Evolutionary conservation across 768 basidiomycete species (phyloP), one percentile per base, ranked within the genome.

Genomic region (Favolaschia claudopus): DNA sequence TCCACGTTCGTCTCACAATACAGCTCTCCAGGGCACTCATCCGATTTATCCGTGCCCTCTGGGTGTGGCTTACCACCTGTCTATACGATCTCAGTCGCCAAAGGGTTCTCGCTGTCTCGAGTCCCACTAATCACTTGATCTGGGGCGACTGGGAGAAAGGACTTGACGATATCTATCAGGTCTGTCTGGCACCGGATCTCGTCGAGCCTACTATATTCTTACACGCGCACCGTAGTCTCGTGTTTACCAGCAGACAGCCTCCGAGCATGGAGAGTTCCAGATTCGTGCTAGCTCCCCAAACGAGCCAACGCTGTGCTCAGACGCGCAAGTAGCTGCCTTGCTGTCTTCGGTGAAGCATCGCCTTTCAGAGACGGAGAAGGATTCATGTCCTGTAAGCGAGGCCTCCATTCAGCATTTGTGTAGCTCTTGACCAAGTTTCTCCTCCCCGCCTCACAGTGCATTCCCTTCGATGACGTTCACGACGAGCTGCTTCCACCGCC

Each of bases 401-500:
- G n/a, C n/a, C n/a, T n/a, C 19, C 7, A 3, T 15, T n/a, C 17
- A 3, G 7, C 24, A 22, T 25, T 9, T 24, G 20, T n/a, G n/a
- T 15, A 25, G 13, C 14, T 32, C n/a, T 5, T 38, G 4, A 20
- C 6, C 34, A 29, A 9, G 20, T 7, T 1, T 44, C 54, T 45
- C 47, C 37, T 39, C 2, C n/a, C 38, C 29, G 12, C 47, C 32
- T n/a, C n/a, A n/a, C 33, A 54, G 60, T 27, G 3, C 12, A 17
- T 49, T 19, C 42, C 33, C 36, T 20, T 39, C 10, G 49, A 45
- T 25, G 15, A 7, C 4, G 36, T n/a, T 6, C 20, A 24, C 6
- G 14, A 32, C 13, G 27, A 52, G 49, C 58, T 57, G 28, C 54
- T 64, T 42, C 58, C 63, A 1, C 58, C 55, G 8, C 22, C 55